Evolutionary conservation across 495 filamentous ascomycete species (phyloP).

Genomic region (Tuber microsphaerosporum): DNA sequence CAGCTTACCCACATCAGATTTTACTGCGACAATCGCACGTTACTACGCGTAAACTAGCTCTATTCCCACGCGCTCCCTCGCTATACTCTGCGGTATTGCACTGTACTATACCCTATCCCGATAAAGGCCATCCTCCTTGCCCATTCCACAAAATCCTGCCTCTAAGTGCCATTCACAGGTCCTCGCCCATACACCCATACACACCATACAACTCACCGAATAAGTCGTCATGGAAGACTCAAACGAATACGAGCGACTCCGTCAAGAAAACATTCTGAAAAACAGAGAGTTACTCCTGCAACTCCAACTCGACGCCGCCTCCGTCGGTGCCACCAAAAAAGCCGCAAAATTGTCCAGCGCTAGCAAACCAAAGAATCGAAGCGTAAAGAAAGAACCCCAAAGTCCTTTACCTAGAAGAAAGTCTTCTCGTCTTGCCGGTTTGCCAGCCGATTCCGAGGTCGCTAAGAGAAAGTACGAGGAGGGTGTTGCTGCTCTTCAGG

Average conservation of each 20-base stretch:
- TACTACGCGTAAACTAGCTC: neutral
- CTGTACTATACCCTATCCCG: neutral
- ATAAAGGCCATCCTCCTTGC: neutral
- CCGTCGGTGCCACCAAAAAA: constrained; percentile 44
- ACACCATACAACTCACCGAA: neutral
- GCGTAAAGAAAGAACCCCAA: constrained; percentile 49
- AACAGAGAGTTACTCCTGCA: constrained; percentile 62
- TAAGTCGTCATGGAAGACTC: constrained; percentile 7
- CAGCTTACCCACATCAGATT: neutral
- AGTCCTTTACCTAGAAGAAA: constrained; percentile 53
- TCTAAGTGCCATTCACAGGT: neutral
- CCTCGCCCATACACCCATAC: neutral
- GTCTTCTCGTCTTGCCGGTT: constrained; percentile 59
- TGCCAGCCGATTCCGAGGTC: constrained; percentile 62
- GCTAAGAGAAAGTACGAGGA: constrained; percentile 76
- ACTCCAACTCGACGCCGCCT: constrained; percentile 50
- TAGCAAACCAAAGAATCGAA: constrained; percentile 24
- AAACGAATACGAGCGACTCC: constrained; percentile 62
- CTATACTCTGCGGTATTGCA: neutral
- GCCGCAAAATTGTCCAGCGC: constrained; percentile 38
- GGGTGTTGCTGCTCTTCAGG: constrained; percentile 55
- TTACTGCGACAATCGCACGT: neutral
- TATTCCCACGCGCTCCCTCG: neutral
- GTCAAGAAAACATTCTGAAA: constrained; percentile 66
- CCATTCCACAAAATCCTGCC: neutral